Base-by-base conservation (phyloP, 306 rosid species). In the Begonia masoniana region DNA sequence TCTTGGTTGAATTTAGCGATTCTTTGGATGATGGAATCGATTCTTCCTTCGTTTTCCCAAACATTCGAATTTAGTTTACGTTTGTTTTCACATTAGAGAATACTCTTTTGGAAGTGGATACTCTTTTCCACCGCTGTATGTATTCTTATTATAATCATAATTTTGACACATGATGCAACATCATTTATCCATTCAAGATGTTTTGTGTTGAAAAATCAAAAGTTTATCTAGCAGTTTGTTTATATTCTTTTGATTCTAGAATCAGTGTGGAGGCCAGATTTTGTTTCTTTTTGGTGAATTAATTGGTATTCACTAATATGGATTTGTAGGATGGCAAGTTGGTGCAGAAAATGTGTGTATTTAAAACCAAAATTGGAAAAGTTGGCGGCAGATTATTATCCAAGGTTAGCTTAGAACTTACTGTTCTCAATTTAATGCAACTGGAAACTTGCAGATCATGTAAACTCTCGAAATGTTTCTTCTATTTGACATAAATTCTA, bases 331-430 rank as follows among this genome's bases (percentile, higher is more conserved):
- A 74, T 84, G 81, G 97, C 95, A 21, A 60, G 43, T 65, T 88
- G 97, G 97, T 88, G 97, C 84, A 84, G 95, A 62, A 88, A 84
- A 71, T 88, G 92, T 62, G 73, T 84, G 61, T 82, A 84, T 76
- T 70, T 88, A 68, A 84, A 82, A 56, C 97, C 97, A 8, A 78
- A 82, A 62, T 63, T 88, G 79, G 93, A 82, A 74, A 86, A 81
- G 74, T 58, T 82, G 80, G 88, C 93, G 13, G 88, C 82, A 13
- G 88, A 79, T 12, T 82, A 71, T 58, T 62, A 68, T 74, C 83
- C 87, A 46, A 79, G 96, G 85, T 77, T 48, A 61, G 76, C 47
- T 51, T 55, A n/a, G 35, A 49, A 11, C 21, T 62, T 54, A 45
- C 7, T 35, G 51, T 42, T 47, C 16, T 8, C 48, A 24, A 13